Evolutionary conservation across 345 rosid species (phyloP).

Genomic region (Hibiscus trionum): DNA sequence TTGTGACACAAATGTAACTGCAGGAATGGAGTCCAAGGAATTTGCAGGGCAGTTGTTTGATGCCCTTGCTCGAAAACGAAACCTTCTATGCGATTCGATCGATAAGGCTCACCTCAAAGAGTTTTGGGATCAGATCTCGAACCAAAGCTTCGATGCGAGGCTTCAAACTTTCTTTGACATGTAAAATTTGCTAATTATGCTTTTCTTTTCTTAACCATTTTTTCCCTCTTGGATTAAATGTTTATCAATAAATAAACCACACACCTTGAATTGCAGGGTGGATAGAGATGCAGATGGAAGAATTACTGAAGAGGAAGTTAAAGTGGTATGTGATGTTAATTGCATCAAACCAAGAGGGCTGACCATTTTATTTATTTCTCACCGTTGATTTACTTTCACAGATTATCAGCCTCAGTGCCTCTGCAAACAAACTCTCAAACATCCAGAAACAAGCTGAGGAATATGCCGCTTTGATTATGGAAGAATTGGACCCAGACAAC

Average conservation of each 20-base stretch:
- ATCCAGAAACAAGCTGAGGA: slow-evolving; percentile 73
- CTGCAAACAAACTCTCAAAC: slow-evolving; percentile 58
- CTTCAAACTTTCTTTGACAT: slow-evolving; percentile 73
- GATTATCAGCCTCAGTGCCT: slow-evolving; percentile 71
- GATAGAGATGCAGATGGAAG: slow-evolving; percentile 84
- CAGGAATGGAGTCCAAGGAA: slow-evolving; percentile 79
- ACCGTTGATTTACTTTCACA: slow-evolving; percentile 12
- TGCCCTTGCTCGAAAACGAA: slow-evolving; percentile 52
- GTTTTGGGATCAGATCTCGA: slow-evolving; percentile 71
- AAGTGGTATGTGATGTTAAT: slow-evolving; percentile 35
- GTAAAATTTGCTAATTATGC: slow-evolving; percentile 18
- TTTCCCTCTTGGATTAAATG: not conserved
- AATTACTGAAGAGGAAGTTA: slow-evolving; percentile 67
- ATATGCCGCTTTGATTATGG: slow-evolving; percentile 77
- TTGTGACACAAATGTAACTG: not conserved
- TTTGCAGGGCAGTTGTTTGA: slow-evolving; percentile 64
- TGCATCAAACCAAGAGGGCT: not conserved
- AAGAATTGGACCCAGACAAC: slow-evolving; percentile 70
- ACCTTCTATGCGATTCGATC: slow-evolving; percentile 45
- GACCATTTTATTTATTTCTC: not conserved
- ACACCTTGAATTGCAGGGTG: slow-evolving; percentile 44
- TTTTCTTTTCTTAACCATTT: not conserved
- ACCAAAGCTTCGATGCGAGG: slow-evolving; percentile 70
- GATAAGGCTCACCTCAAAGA: slow-evolving; percentile 40
- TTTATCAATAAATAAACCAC: not conserved